phyloP scores from a whole-genome alignment of 31 red algal genomes.

The Pterothamnion heteromorphum region DNA sequence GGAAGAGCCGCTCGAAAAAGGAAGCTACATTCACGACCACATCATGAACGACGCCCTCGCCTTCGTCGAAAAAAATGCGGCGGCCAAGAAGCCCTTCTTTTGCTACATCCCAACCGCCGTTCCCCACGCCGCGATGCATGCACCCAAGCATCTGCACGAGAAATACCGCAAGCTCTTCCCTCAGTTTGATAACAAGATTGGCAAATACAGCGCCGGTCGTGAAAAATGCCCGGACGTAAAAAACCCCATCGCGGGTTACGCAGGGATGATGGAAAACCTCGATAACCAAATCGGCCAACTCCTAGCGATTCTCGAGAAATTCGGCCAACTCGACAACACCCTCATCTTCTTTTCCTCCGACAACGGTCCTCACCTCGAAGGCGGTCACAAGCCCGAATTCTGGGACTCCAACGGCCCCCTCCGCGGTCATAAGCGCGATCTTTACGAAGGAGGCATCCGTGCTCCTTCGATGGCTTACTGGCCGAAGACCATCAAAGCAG shows the following conservation, averaged over 20 bases:
- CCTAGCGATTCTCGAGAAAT: not conserved
- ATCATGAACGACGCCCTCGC: not conserved
- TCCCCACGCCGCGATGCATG: not conserved
- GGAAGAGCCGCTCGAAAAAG: not conserved
- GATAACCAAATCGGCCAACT: not conserved
- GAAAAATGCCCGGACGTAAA: not conserved
- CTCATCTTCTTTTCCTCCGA: not conserved
- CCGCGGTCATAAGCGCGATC: not conserved
- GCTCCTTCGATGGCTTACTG: not conserved
- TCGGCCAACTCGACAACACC: not conserved
- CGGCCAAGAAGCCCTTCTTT: not conserved
- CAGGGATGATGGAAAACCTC: not conserved
- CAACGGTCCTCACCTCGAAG: not conserved
- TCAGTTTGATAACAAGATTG: not conserved
- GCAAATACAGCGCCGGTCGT: not conserved
- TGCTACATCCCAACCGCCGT: not conserved
- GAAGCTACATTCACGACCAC: not conserved
- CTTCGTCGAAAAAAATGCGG: not conserved
- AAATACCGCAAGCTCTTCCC: not conserved
- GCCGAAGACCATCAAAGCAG: not conserved
- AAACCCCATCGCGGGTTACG: not conserved
- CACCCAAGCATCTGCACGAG: not conserved
- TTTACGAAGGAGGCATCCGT: conserved; percentile 14
- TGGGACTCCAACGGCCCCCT: not conserved
- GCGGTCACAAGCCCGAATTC: not conserved